Conservation (phyloP, 2,329 filamentous ascomycete species). For the Colletotrichum higginsianum region DNA sequence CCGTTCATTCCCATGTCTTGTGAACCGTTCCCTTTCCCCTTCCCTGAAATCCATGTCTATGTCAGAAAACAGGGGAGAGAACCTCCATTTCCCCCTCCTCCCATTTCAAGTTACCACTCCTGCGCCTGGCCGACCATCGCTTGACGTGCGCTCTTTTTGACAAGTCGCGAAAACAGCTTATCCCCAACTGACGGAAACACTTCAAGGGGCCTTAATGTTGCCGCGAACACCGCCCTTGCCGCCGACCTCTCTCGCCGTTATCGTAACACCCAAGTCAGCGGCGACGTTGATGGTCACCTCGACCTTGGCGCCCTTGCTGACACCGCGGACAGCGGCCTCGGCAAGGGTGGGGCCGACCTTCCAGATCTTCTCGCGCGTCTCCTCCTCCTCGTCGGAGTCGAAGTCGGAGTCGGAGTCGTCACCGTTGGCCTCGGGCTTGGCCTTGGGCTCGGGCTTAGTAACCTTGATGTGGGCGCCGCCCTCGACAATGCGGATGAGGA, state of each 20-base stretch:
- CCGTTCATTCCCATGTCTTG: constrained; percentile 25
- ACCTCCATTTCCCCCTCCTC: not conserved
- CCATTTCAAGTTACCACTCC: constrained; percentile 17
- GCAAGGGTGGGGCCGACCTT: constrained; percentile 87
- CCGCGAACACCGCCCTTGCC: constrained; percentile 88
- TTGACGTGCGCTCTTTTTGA: constrained; percentile 5
- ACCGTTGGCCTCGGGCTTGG: constrained; percentile 77
- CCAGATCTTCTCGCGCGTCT: constrained; percentile 91
- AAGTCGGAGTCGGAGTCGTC: constrained; percentile 78
- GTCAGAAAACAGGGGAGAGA: constrained; percentile 11
- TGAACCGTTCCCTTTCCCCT: not conserved
- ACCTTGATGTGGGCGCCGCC: constrained; percentile 93
- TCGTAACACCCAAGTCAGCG: constrained; percentile 82
- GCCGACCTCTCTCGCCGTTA: constrained; percentile 89
- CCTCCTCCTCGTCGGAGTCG: constrained; percentile 80
- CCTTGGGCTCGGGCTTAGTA: constrained; percentile 86
- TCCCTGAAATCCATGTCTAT: constrained; percentile 28
- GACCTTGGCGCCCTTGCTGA: constrained; percentile 91
- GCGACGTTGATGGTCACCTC: constrained; percentile 94
- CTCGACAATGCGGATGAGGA: constrained; percentile 90
- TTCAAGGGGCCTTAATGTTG: constrained; percentile 54
- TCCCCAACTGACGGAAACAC: not conserved
- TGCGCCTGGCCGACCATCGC: constrained; percentile 22
- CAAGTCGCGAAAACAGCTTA: constrained; percentile 3
- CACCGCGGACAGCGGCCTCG: constrained; percentile 85